These are phyloP conservation scores for Euphrasia confusa DNA, from an alignment of 257 asterid genomes.

Conservation along the genomic window DNA sequence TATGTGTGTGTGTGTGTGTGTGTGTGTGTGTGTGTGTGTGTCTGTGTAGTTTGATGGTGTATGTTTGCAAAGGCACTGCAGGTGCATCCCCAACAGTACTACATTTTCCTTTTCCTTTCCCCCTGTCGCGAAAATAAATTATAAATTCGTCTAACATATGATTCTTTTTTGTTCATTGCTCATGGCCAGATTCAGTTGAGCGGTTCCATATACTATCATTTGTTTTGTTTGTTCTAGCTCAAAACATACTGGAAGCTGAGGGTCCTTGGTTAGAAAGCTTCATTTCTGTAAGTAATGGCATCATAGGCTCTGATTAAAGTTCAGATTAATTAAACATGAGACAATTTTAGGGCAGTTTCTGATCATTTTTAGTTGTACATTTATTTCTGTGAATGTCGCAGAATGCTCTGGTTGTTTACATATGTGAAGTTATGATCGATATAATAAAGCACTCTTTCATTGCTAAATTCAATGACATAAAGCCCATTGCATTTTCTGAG, in stretches of 20 bases:
- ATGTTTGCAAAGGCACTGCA: too few species aligned
- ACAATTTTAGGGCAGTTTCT: slow-evolving; percentile 1
- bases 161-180: slow-evolving; percentile 24
- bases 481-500: slow-evolving; percentile 90
- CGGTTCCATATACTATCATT: slow-evolving; percentile 95
- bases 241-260: slow-evolving; percentile 88
- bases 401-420: slow-evolving; percentile 79
- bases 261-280: slow-evolving; percentile 94
- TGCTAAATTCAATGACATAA: slow-evolving; percentile 88
- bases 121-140: neutral
- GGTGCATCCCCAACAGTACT: neutral
- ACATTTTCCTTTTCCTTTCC: neutral
- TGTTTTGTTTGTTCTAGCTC: slow-evolving; percentile 92
- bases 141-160: slow-evolving; percentile 19
- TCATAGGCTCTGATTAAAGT: neutral
- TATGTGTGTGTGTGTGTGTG: neutral
- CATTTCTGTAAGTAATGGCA: slow-evolving; percentile 53
- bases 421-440: slow-evolving; percentile 86
- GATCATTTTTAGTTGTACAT: slow-evolving; percentile 17
- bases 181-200: slow-evolving; percentile 76
- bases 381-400: slow-evolving; percentile 42
- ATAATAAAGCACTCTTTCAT: slow-evolving; percentile 86
- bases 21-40: neutral
- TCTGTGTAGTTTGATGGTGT: neutral
- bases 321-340: neutral